Conservation (phyloP, 2,329 filamentous ascomycete species). For the Ascochyta lentis region DNA sequence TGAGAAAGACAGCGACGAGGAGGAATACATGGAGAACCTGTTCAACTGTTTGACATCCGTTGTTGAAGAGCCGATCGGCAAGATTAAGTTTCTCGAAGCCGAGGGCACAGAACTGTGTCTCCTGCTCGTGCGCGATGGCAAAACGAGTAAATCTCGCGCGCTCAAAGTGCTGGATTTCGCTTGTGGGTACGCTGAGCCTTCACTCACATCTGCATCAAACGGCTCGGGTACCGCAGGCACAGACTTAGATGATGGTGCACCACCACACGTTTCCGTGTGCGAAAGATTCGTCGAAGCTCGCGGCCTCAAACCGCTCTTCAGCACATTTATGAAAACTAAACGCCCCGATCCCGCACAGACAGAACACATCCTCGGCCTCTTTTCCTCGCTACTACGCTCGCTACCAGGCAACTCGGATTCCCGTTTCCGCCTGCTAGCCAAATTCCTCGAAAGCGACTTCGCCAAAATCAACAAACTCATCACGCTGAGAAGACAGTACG, state of each 20-base stretch:
- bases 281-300: constrained; percentile 79
- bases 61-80: constrained; percentile 76
- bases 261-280: constrained; percentile 64
- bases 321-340: constrained; percentile 87
- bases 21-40: constrained; percentile 93
- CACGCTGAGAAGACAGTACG: constrained; percentile 74
- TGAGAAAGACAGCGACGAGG: constrained; percentile 82
- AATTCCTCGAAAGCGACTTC: constrained; percentile 95
- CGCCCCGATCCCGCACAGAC: constrained; percentile 70
- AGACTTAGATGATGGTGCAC: constrained; percentile 45
- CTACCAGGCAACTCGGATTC: constrained; percentile 78
- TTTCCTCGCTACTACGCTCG: constrained; percentile 79
- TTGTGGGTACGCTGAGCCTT: constrained; percentile 59
- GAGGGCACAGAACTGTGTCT: constrained; percentile 91
- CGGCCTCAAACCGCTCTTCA: constrained; percentile 84
- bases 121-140: constrained; percentile 82
- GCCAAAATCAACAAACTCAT: constrained; percentile 80
- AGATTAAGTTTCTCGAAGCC: constrained; percentile 81
- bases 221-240: background rate
- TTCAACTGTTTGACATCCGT: constrained; percentile 87
- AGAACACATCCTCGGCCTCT: constrained; percentile 85
- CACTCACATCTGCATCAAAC: background rate
- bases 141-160: constrained; percentile 78
- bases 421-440: constrained; percentile 84
- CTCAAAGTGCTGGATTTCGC: constrained; percentile 87